Base-by-base conservation (phyloP, 1,284 basidiomycete species). In the Phaffia rhodozyma region DNA sequence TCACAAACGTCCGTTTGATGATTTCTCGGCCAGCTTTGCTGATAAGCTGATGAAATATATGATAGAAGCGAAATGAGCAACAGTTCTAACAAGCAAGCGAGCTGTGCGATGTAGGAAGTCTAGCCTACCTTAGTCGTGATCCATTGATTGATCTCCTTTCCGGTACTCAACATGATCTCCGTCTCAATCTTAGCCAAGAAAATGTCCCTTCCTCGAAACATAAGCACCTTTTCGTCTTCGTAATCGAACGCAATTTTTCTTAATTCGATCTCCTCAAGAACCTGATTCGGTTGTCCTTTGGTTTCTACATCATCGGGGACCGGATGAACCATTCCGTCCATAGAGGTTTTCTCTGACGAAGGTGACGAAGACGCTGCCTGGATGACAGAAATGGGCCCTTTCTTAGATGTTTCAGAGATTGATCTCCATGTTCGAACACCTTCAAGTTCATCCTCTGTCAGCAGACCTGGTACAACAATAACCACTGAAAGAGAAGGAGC, bases 1-100 rank as follows among this genome's bases (percentile, higher is more conserved):
- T 74, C 55, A 82, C 71, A 0, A 78, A 76, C 0, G 81, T 82
- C n/a, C 76, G 74, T 69, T 82, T 81, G 70, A 83, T 74, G 63
- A 82, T 73, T 67, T 82, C 78, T 25, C 71, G 72, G 49, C 75
- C 76, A 27, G 76, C 72, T 63, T 76, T 73, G 2, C 70, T 70
- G 57, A 78, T 74, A n/a, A 78, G 65, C 70, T 76, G 74, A 53
- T 63, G 68, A 58, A 27, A 52, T 32, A 20, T 9, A 34, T 34
- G 53, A n/a, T 20, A 30, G 47, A 25, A 54, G 32, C n/a, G n/a
- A n/a, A 7, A 23, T 2, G 51, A 51, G 50, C 9, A n/a, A 25
- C 52, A 53, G n/a, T 21, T 11, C 21, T n/a, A 21, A 13, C 23
- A 4, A n/a, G 7, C 30, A 47, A 38, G 25, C 30, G 18, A 23